Evolutionary conservation across 1,284 basidiomycete genomes (phyloP).

Genomic region (Calocybe gambosa): DNA sequence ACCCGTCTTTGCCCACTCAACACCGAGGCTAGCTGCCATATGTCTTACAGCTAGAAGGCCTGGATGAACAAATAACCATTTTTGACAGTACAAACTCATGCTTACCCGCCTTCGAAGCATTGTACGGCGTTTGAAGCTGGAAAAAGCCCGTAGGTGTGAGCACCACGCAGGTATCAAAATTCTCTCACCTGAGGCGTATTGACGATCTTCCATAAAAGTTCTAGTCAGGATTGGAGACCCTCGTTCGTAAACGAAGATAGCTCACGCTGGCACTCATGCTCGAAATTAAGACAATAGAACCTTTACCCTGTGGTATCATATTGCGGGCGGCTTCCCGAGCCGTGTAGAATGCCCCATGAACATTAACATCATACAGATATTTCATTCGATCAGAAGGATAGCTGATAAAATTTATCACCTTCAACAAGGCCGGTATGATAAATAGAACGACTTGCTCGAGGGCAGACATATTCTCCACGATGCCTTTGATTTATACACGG

Average conservation of each 20-base stretch:
- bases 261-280: slow-evolving; percentile 88
- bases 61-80: not conserved
- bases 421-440: not conserved
- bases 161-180: not conserved
- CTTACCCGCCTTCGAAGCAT: slow-evolving; percentile 85
- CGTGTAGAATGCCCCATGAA: slow-evolving; percentile 90
- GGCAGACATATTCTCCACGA: slow-evolving; percentile 89
- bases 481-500: slow-evolving; percentile 43
- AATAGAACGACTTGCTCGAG: slow-evolving; percentile 56
- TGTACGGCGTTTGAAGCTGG: slow-evolving; percentile 93
- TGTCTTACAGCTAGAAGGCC: slow-evolving; percentile 67
- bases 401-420: slow-evolving; percentile 29
- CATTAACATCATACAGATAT: slow-evolving; percentile 87
- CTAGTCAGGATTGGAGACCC: not conserved
- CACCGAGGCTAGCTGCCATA: slow-evolving; percentile 80
- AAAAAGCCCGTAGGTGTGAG: not conserved
- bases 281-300: slow-evolving; percentile 83
- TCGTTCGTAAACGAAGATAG: slow-evolving; percentile 9
- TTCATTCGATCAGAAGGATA: slow-evolving; percentile 83
- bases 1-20: slow-evolving; percentile 85
- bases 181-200: slow-evolving; percentile 70
- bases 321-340: slow-evolving; percentile 85
- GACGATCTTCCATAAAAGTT: slow-evolving; percentile 52
- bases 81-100: not conserved
- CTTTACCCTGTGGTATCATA: slow-evolving; percentile 73